Percentiles rank a stretch among this genome's conserved stretches.
Evolutionary conservation across 495 filamentous ascomycete genomes (phyloP).

Genomic region (Cudoniella acicularis): DNA sequence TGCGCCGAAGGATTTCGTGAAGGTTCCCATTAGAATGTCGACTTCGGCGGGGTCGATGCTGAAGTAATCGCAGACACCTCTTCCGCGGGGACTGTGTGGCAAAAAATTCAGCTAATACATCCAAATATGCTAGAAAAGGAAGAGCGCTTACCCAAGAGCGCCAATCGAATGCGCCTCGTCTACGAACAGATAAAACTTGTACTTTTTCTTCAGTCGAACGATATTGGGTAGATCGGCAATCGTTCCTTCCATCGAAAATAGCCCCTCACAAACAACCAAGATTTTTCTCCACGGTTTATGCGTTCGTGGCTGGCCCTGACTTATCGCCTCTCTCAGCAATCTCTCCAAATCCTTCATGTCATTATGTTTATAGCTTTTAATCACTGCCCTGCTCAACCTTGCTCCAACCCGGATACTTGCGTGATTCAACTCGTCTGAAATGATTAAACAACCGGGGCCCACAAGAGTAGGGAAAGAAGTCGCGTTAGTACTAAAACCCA

Average conservation of each 20-base stretch:
- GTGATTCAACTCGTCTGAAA: constrained; percentile 96
- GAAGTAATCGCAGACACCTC: constrained; percentile 96
- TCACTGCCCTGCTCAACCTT: constrained; percentile 86
- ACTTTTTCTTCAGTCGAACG: constrained; percentile 78
- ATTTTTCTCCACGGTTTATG: constrained; percentile 98
- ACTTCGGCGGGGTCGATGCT: constrained; percentile 81
- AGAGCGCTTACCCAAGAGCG: constrained; percentile 66
- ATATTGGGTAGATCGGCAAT: constrained; percentile 92
- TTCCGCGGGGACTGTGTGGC: constrained; percentile 57
- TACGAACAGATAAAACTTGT: constrained; percentile 91
- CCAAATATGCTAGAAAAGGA: no score
- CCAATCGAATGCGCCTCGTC: constrained; percentile 98
- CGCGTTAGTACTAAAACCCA: constrained; percentile 95
- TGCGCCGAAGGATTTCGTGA: constrained; percentile 96
- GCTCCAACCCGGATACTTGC: constrained; percentile 92
- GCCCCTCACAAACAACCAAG: constrained; percentile 86
- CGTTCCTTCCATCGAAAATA: constrained; percentile 98
- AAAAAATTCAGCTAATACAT: no score
- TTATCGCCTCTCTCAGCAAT: constrained; percentile 82
- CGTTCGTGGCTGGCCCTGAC: constrained; percentile 89
- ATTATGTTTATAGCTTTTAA: constrained; percentile 93
- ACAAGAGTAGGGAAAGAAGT: constrained; percentile 84
- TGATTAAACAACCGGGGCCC: constrained; percentile 82
- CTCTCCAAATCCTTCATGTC: constrained; percentile 82
- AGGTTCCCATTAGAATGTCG: constrained; percentile 94